phyloP scores from a whole-genome alignment of 2,329 filamentous ascomycete species.

The Gaeumannomyces sp. region DNA sequence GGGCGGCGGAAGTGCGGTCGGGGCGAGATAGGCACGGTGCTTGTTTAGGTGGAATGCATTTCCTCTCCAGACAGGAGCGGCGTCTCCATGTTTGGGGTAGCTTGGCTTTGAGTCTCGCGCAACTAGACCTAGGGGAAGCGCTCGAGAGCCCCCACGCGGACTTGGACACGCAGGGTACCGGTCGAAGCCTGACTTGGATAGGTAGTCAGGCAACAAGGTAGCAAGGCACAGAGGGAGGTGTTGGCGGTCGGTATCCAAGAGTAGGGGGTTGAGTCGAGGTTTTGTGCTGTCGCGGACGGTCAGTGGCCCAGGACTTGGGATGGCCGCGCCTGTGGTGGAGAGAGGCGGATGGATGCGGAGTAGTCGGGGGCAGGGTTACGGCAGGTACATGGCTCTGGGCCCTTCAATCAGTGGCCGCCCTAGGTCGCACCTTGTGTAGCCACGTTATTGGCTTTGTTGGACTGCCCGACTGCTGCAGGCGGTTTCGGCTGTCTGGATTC shows the following conservation, averaged over 20 bases:
- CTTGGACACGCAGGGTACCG: neutral
- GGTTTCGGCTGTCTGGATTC: neutral
- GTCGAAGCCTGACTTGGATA: neutral
- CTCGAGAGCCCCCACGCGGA: neutral
- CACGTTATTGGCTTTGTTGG: neutral
- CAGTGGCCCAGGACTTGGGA: neutral
- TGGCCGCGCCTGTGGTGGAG: neutral
- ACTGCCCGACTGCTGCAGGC: neutral
- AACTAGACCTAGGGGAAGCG: neutral
- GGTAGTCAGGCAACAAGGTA: too few relatives aligned
- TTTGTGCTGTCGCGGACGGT: neutral
- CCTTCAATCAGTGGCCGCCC: neutral
- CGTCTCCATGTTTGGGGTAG: slow-evolving; percentile 8
- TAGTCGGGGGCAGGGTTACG: neutral
- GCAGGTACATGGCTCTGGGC: neutral
- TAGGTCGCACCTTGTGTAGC: neutral
- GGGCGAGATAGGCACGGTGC: neutral
- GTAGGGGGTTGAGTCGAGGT: neutral
- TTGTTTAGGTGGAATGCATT: slow-evolving; percentile 5
- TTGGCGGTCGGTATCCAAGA: neutral
- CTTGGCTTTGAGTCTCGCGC: neutral
- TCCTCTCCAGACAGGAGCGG: slow-evolving; percentile 3
- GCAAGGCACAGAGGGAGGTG: neutral
- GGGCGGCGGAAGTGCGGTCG: neutral
- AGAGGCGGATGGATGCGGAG: neutral